Conservation (phyloP, 331 rosid species). For the Quercus tomentella region DNA sequence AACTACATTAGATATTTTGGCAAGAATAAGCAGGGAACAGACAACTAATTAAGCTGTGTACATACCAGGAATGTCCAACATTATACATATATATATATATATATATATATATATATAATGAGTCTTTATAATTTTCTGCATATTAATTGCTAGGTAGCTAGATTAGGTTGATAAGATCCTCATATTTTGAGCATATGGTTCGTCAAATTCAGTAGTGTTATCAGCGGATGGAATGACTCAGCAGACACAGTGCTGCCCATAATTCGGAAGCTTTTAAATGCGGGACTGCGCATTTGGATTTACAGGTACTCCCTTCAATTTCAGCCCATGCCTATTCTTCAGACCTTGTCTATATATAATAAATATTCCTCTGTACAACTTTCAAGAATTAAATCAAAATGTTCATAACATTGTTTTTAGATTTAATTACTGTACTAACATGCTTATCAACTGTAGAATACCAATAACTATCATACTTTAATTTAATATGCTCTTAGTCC, state of each 20-base stretch:
- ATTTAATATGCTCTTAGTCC: no score
- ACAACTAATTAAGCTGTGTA: no score
- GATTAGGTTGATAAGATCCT: neutral
- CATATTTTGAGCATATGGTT: neutral
- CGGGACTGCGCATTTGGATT: slow-evolving; percentile 59
- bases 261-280: slow-evolving; percentile 40
- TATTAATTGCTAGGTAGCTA: no score
- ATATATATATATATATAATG: neutral
- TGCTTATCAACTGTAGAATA: no score
- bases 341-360: neutral
- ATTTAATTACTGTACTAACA: neutral
- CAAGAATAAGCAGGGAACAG: no score
- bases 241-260: slow-evolving; percentile 37
- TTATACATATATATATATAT: no score
- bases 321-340: neutral
- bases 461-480: no score
- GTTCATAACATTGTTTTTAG: neutral
- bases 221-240: slow-evolving; percentile 43
- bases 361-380: neutral
- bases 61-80: no score
- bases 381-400: neutral
- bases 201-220: slow-evolving; percentile 28
- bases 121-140: no score
- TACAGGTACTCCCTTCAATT: slow-evolving; percentile 32
- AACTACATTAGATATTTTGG: no score